Evolutionary conservation across 108 stramenopile genomes (phyloP), one percentile per base, ranked within the genome.

Genomic region (Cylindrotheca closterium): DNA sequence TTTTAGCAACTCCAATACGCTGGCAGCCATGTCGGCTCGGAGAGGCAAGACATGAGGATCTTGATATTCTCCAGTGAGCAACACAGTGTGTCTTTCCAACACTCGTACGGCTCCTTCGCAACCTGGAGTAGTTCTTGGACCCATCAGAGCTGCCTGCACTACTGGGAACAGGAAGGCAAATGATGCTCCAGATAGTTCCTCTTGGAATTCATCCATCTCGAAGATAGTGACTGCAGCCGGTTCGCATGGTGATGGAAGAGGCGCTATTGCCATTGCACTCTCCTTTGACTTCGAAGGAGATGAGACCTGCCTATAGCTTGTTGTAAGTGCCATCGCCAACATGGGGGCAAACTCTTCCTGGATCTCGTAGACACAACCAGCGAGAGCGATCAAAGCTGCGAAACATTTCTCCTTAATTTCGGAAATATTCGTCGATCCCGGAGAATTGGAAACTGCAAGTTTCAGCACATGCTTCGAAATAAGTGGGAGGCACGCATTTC

Each of bases 111-210:
- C 89, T 7, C 75, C 79, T 60, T 95, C 93, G 54, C 91, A 92
- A 3, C 88, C 93, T 30, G 83, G 83, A 15, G 86, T 65, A 37
- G 91, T 90, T 55, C 89, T 70, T 28, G 88, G 87, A 22, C 93
- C 93, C 56, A 80, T 79, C 25, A 95, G 52, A 26, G 86, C 75
- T n/a, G 93, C 88, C 22, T 68, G 61, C 24, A 95, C 31, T 27
- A 95, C 71, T 19, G 93, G 93, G 50, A 95, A 89, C 22, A 95
- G 79, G 67, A 95, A 91, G 29, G 58, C 66, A 67, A 95, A 95
- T 0, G 91, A 92, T 51, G 81, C 60, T 28, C 81, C 85, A n/a
- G 91, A 90, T 22, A 95, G 68, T 51, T 71, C 70, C 24, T 91
- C 91, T 25, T 75, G 77, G 63, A 79, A 89, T 17, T 92, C 81